Evolutionary conservation across 345 rosid species (phyloP).

Genomic region (Eucalyptus guilfoylei): DNA sequence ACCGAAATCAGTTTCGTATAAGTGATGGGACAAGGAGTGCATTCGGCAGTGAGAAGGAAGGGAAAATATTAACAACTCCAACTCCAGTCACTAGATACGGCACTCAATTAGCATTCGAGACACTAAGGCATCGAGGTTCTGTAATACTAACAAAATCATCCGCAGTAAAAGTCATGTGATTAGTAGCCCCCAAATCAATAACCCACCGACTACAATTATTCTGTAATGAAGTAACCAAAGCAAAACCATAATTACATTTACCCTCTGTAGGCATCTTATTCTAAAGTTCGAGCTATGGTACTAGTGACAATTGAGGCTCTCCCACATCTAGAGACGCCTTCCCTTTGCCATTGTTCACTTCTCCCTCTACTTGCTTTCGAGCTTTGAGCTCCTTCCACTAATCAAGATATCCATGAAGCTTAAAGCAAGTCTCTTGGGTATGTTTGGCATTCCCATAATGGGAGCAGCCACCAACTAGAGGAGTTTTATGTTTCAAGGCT

Average conservation of each 20-base stretch:
- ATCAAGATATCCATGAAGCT: not conserved
- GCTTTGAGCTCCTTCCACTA: not conserved
- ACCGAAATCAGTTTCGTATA: accelerated
- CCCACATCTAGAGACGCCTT: not conserved
- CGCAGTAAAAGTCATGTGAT: too few relatives aligned
- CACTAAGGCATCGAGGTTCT: too few relatives aligned
- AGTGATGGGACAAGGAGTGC: too few relatives aligned
- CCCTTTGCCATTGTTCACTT: not conserved
- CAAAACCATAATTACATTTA: not conserved
- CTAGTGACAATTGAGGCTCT: not conserved
- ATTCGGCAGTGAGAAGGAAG: accelerated
- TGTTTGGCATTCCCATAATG: too few relatives aligned
- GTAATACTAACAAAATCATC: too few relatives aligned
- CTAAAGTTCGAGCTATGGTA: not conserved
- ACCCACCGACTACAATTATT: too few relatives aligned
- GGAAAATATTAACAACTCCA: too few relatives aligned
- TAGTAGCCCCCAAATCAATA: too few relatives aligned
- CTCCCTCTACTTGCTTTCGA: not conserved
- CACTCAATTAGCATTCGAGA: too few relatives aligned
- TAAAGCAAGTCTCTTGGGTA: too few relatives aligned
- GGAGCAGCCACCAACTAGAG: not conserved
- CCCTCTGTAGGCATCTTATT: not conserved
- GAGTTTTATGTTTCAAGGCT: not conserved
- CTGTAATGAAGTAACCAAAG: not conserved
- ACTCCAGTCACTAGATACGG: accelerated